A percentile compares a stretch with the other conserved stretches of the same genome.
phyloP scores from a whole-genome alignment of 1,139 yeast species.

The Lodderomyces theae region DNA sequence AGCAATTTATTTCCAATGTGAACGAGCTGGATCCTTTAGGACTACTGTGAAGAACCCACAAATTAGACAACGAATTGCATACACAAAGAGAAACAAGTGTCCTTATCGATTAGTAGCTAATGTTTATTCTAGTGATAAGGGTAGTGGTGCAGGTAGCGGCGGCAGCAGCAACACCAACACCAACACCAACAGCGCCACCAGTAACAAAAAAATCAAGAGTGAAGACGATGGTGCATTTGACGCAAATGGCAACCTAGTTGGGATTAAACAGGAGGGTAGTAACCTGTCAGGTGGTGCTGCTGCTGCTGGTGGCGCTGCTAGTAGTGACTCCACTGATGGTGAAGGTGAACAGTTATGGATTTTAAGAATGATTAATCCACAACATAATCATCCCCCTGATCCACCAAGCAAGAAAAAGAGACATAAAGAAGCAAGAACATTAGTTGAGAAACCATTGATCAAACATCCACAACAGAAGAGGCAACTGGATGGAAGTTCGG shows the following conservation, averaged over 20 bases:
- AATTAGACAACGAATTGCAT: conserved; percentile 51
- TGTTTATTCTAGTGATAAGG: conserved; percentile 45
- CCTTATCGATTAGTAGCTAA: conserved; percentile 50
- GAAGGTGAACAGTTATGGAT: conserved; percentile 41
- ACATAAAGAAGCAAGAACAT: conserved; percentile 39
- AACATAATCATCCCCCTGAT: conserved; percentile 48
- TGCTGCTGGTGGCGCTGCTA: conserved; percentile 3
- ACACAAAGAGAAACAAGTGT: conserved; percentile 50
- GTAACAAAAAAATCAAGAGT: conserved; percentile 23
- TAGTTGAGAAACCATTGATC: conserved; percentile 48
- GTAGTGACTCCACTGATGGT: conserved; percentile 10
- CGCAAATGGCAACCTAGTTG: background rate
- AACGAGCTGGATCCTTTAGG: conserved; percentile 46
- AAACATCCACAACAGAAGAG: conserved; percentile 22
- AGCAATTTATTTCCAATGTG: conserved; percentile 52
- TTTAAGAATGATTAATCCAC: conserved; percentile 48
- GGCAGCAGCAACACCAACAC: too few relatives aligned
- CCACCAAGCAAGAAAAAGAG: conserved; percentile 39
- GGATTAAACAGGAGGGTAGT: background rate
- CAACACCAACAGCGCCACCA: too few relatives aligned
- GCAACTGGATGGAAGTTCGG: conserved; percentile 16
- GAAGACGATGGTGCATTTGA: conserved; percentile 13
- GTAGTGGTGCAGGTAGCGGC: conserved; percentile 13
- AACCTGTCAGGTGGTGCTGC: conserved; percentile 4
- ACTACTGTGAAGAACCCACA: conserved; percentile 49